Conservation (phyloP, 148 eudicot genomes). For the Cornus florida region DNA sequence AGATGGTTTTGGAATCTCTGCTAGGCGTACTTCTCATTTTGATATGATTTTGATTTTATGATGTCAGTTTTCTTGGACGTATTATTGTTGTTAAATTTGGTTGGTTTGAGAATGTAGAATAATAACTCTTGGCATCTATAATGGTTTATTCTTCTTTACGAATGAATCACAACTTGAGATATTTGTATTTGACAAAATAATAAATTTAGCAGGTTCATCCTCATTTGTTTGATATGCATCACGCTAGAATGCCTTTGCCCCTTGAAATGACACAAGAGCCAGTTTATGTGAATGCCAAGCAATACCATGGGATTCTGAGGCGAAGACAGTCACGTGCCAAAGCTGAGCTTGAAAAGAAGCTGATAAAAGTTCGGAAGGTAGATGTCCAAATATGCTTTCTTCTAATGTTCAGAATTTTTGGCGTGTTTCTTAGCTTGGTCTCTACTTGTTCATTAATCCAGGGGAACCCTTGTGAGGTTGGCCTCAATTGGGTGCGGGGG, state of each 20-base stretch:
- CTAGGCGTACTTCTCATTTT: background rate
- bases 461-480: too few species aligned
- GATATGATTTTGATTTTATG: too few species aligned
- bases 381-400: background rate
- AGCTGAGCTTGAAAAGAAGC: constrained; percentile 90
- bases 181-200: background rate
- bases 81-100: background rate
- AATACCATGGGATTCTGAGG: constrained; percentile 81
- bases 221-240: constrained; percentile 67
- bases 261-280: constrained; percentile 90
- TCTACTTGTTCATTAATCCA: background rate
- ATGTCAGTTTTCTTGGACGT: too few species aligned
- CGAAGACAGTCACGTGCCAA: constrained; percentile 95
- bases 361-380: constrained; percentile 86
- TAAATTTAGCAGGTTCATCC: constrained; percentile 57
- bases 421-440: background rate
- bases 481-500: too few species aligned
- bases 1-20: too few species aligned
- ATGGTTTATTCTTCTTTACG: constrained; percentile 2
- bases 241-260: constrained; percentile 80
- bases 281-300: constrained; percentile 96
- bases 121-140: background rate
- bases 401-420: background rate
- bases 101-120: background rate
- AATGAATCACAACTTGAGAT: background rate